A percentile compares a stretch with the other conserved stretches of the same genome.
These are phyloP conservation scores for Tephrocybe sp. DNA, from an alignment of 768 basidiomycete species.

Conservation along the genomic window DNA sequence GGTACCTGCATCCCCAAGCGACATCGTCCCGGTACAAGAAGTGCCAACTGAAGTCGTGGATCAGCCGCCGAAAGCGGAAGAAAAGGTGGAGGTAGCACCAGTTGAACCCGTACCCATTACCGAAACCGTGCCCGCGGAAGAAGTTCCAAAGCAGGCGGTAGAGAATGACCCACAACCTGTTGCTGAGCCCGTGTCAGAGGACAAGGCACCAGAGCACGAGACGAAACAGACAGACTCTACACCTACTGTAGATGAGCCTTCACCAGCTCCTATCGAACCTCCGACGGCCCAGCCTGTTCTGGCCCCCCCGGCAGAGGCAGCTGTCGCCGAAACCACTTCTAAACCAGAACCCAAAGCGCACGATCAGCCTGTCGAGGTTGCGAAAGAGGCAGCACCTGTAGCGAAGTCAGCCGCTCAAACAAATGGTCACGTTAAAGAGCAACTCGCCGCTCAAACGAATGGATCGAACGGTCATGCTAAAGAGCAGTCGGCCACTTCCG, in stretches of 20 bases:
- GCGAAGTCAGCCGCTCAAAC: neutral
- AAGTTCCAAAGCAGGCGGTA: neutral
- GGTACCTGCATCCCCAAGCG: neutral
- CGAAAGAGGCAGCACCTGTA: neutral
- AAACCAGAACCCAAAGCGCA: conserved; percentile 4
- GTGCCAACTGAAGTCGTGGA: neutral
- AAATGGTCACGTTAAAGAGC: conserved; percentile 4
- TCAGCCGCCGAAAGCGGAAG: neutral
- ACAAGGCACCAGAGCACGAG: neutral
- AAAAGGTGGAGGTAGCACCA: neutral
- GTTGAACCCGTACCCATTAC: neutral
- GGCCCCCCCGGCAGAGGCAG: neutral
- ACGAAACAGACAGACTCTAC: neutral
- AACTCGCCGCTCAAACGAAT: too few relatives aligned
- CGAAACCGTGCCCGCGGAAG: neutral
- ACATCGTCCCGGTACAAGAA: neutral
- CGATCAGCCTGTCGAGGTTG: conserved; percentile 1
- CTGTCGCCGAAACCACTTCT: neutral
- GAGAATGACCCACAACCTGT: neutral
- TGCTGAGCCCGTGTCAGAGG: neutral
- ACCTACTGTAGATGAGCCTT: neutral
- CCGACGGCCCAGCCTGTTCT: neutral
- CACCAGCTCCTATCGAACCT: neutral
- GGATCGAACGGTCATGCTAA: conserved; percentile 6
- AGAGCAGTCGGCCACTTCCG: too few relatives aligned